Evolutionary conservation across 108 stramenopile genomes (phyloP).

Genomic region (Hondaea fermentalgiana): DNA sequence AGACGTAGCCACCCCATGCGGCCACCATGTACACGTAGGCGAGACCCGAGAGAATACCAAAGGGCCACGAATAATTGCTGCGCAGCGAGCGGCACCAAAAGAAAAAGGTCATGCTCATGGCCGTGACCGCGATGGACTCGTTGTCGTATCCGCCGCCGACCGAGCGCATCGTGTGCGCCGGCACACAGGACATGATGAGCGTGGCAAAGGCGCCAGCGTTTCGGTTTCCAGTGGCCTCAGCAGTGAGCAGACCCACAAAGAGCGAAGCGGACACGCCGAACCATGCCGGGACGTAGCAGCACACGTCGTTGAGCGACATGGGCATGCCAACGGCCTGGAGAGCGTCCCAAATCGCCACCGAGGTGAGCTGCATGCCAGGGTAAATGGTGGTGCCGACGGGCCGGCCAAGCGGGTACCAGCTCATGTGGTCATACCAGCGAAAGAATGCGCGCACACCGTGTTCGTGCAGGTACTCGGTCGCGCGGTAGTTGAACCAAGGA

Average conservation of each 20-base stretch:
- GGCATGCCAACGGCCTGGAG: slow-evolving; percentile 40
- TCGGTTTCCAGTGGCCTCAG: not conserved
- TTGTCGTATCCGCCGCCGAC: slow-evolving; percentile 98
- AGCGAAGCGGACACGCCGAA: slow-evolving; percentile 41
- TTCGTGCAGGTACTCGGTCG: slow-evolving; percentile 64
- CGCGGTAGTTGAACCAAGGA: slow-evolving; percentile 68
- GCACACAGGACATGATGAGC: slow-evolving; percentile 82
- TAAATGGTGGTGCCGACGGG: slow-evolving; percentile 96
- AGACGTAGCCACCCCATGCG: slow-evolving; percentile 94
- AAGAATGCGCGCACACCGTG: slow-evolving; percentile 60
- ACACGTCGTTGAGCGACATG: slow-evolving; percentile 54
- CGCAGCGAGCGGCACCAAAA: slow-evolving; percentile 76
- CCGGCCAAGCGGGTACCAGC: slow-evolving; percentile 94
- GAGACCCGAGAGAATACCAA: slow-evolving; percentile 46
- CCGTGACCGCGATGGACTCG: slow-evolving; percentile 83
- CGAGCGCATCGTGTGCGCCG: slow-evolving; percentile 85
- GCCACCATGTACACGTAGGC: slow-evolving; percentile 91
- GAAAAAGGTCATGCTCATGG: slow-evolving; percentile 85
- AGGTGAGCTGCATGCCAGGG: slow-evolving; percentile 91
- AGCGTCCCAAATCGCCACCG: slow-evolving; percentile 64
- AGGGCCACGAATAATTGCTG: not conserved
- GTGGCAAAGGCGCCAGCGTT: slow-evolving; percentile 63
- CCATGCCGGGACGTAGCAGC: slow-evolving; percentile 78
- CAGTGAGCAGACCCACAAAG: slow-evolving; percentile 40
- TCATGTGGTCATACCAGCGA: slow-evolving; percentile 76